A percentile compares a stretch with the other conserved stretches of the same genome.
These are phyloP conservation scores for Tulasnella sp. DNA, from an alignment of 768 basidiomycete genomes.

Conservation along the genomic window DNA sequence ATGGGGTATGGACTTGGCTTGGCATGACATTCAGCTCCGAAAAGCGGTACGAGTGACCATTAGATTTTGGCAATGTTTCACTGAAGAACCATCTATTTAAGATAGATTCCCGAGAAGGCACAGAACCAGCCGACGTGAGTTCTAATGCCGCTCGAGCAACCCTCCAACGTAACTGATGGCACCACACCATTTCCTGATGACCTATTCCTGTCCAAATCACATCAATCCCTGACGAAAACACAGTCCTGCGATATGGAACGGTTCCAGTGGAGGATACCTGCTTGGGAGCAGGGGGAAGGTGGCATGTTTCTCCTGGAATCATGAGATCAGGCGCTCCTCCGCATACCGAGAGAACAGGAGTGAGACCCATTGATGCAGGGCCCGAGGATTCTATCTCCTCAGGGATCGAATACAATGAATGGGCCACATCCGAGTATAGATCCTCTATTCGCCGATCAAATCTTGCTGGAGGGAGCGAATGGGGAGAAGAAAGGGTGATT, in stretches of 20 bases:
- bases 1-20: neutral
- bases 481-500: slow-evolving; percentile 95
- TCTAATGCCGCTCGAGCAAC: slow-evolving; percentile 71
- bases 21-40: neutral
- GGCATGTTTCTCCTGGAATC: slow-evolving; percentile 83
- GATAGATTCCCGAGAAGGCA: slow-evolving; percentile 25
- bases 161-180: slow-evolving; percentile 88
- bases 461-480: slow-evolving; percentile 73
- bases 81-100: slow-evolving; percentile 50
- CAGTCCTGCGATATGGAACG: slow-evolving; percentile 38
- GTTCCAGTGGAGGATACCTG: slow-evolving; percentile 3
- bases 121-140: slow-evolving; percentile 27
- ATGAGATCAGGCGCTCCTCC: slow-evolving; percentile 87
- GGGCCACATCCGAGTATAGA: slow-evolving; percentile 38
- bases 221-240: slow-evolving; percentile 78
- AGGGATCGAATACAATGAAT: slow-evolving; percentile 23
- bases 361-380: no score
- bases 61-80: neutral
- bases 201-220: slow-evolving; percentile 94
- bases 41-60: neutral
- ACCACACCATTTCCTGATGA: slow-evolving; percentile 97
- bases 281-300: slow-evolving; percentile 32
- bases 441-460: slow-evolving; percentile 71
- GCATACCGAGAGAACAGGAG: slow-evolving; percentile 70
- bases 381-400: slow-evolving; percentile 17